A percentile compares a stretch with the other conserved stretches of the same genome.
These are phyloP conservation scores for Gossypium davidsonii DNA, from an alignment of 441 rosid genomes.

Conservation along the genomic window DNA sequence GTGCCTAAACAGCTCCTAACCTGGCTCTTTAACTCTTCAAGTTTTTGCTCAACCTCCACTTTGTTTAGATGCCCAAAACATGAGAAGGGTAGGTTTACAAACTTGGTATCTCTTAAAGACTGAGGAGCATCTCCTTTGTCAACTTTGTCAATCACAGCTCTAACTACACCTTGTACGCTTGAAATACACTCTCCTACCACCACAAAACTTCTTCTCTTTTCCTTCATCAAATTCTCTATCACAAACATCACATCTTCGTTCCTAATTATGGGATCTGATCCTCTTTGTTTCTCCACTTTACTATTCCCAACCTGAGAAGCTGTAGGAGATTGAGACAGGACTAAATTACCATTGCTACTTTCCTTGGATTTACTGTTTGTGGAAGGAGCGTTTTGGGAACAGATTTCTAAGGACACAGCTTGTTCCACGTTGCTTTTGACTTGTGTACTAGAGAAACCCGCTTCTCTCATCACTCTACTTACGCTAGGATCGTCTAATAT, in stretches of 20 bases:
- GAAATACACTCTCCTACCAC: conserved; percentile 54
- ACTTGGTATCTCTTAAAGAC: conserved; percentile 38
- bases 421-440: conserved; percentile 56
- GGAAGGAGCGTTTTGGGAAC: not conserved
- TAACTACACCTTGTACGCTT: conserved; percentile 30
- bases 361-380: not conserved
- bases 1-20: conserved; percentile 30
- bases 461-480: conserved; percentile 75
- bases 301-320: conserved; percentile 14
- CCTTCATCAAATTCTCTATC: conserved; percentile 40
- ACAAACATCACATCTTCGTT: conserved; percentile 51
- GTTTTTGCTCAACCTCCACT: conserved; percentile 41
- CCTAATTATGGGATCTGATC: conserved; percentile 30
- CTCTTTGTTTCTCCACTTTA: conserved; percentile 20
- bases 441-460: conserved; percentile 66
- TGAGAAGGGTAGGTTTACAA: conserved; percentile 40
- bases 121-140: conserved; percentile 53
- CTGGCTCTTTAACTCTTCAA: conserved; percentile 39
- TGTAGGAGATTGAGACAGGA: not conserved
- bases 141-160: conserved; percentile 43
- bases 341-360: not conserved
- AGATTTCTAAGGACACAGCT: conserved; percentile 1
- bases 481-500: conserved; percentile 73
- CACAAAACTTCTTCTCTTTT: conserved; percentile 38
- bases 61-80: conserved; percentile 29